Evolutionary conservation across 1,284 basidiomycete genomes (phyloP).

Genomic region (Exobasidium rhododendri): DNA sequence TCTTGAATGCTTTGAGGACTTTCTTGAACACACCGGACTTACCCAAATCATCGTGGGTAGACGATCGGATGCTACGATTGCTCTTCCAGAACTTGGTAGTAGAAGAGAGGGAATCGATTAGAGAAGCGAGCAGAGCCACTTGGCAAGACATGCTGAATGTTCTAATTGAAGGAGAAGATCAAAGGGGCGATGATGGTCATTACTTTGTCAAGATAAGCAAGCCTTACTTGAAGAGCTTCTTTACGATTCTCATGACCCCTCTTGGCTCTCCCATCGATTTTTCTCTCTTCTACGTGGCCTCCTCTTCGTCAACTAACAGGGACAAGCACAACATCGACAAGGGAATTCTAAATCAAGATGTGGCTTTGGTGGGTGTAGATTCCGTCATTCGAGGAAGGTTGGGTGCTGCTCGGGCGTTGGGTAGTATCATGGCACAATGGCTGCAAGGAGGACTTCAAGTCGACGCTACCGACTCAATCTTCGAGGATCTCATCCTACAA

Average conservation of each 20-base stretch:
- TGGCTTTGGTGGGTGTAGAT: constrained; percentile 77
- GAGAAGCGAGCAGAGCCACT: constrained; percentile 70
- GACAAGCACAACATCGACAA: constrained; percentile 90
- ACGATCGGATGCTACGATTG: constrained; percentile 72
- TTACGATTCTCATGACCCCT: constrained; percentile 83
- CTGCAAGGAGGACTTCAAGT: too few relatives aligned
- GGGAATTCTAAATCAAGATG: constrained; percentile 87
- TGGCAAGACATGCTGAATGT: constrained; percentile 70
- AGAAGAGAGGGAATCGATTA: constrained; percentile 83
- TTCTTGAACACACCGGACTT: constrained; percentile 77
- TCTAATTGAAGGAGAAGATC: constrained; percentile 17
- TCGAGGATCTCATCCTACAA: constrained; percentile 66
- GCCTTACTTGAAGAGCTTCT: constrained; percentile 21
- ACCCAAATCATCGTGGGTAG: constrained; percentile 73
- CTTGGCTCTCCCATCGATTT: constrained; percentile 77
- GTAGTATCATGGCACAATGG: constrained; percentile 69
- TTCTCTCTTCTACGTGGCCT: constrained; percentile 67
- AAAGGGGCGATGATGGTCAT: neutral
- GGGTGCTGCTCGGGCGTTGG: constrained; percentile 75
- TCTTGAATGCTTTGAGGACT: constrained; percentile 81
- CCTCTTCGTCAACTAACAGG: constrained; percentile 56
- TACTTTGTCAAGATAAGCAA: constrained; percentile 18
- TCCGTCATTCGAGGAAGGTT: constrained; percentile 77
- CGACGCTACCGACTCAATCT: constrained; percentile 17
- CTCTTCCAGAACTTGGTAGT: constrained; percentile 92